Base-by-base conservation (phyloP, 78 protist genomes). In the Neovahlkampfia damariscottae region DNA sequence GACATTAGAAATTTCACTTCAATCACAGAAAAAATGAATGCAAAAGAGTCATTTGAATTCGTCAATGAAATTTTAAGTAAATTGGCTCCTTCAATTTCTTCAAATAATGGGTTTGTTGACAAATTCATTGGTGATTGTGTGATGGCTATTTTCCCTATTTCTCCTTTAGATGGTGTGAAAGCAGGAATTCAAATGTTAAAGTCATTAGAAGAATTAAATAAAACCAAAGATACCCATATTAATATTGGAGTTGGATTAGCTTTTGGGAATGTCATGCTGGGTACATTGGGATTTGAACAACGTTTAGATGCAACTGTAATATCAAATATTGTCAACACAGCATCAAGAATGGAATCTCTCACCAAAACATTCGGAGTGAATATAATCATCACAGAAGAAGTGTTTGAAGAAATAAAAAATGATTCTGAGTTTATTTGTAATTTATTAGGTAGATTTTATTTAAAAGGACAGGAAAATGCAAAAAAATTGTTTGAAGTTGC, bases 1-100 rank as follows among this genome's bases (percentile, higher is more conserved):
- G 91, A 88, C 74, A 79, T 88, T 27, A 86, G 83, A 2, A 86
- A 88, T 38, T 88, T 88, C 84, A 88, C 91, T 10, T 28, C 79
- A 40, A 67, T 82, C 70, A 71, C 84, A 7, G 68, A 79, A 2
- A 37, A 39, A 34, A 74, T 81, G 70, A 39, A 59, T 0, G 83
- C 91, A 27, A 82, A 71, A n/a, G 82, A 83, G 36, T 71, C 84
- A 8, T 72, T 81, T 6, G 70, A 69, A 29, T 78, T 86, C 0
- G 74, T 91, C 5, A 89, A 83, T 35, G 82, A 72, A 67, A 62
- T 91, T 1, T 91, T 91, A 41, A 41, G 41, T 28, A 37, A 40
- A 7, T 77, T 88, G 39, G 94, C n/a, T n/a, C n/a, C n/a, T n/a
- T n/a, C n/a, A n/a, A n/a, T n/a, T n/a, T n/a, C n/a, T n/a, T n/a